Evolutionary conservation across 208 protist species (phyloP), one percentile per base, ranked within the genome.

Genomic region (Tritrichomonas foetus): DNA sequence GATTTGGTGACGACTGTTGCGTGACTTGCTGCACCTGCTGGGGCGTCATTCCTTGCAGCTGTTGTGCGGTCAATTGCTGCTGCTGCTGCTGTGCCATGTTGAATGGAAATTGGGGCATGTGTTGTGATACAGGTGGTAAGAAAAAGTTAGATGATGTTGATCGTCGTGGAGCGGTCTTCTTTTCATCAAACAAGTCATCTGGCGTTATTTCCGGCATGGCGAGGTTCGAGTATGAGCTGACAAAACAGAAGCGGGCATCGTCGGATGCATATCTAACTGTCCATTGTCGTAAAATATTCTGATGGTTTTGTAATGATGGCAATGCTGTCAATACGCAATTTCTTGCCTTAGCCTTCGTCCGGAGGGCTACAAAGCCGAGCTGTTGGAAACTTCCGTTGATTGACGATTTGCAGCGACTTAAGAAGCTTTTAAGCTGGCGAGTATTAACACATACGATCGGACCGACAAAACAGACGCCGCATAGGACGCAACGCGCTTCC

Each of bases 351-450:
- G 69, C 25, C 44, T 78, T 78, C 20, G 69, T 78, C 44, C 36
- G 3, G 20, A 78, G 33, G 9, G 69, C 69, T n/a, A 78, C 69
- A 78, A n/a, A 78, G 1, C 69, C 69, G 8, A 78, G 27, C 25
- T 78, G 69, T 20, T 78, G 69, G 33, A 78, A 78, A 47, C 69
- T 78, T 27, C 69, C 69, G 44, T 78, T 78, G 33, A 78, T 78
- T 13, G 69, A 78, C 20, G 69, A 78, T 20, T 78, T 78, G 20
- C 69, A 78, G 9, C 69, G 2, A 44, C 69, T 44, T 44, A 78
- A 20, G 33, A 78, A 78, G 25, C 9, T 44, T 78, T 78, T 78
- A 11, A 78, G 20, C 20, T 78, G 69, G 9, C 69, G 25, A 22
- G 25, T 78, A 78, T 78, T 78, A 25, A 78, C 69, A 78, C 69